Base-by-base conservation (phyloP, 2,329 filamentous ascomycete genomes). In the Colletotrichum paranaense region DNA sequence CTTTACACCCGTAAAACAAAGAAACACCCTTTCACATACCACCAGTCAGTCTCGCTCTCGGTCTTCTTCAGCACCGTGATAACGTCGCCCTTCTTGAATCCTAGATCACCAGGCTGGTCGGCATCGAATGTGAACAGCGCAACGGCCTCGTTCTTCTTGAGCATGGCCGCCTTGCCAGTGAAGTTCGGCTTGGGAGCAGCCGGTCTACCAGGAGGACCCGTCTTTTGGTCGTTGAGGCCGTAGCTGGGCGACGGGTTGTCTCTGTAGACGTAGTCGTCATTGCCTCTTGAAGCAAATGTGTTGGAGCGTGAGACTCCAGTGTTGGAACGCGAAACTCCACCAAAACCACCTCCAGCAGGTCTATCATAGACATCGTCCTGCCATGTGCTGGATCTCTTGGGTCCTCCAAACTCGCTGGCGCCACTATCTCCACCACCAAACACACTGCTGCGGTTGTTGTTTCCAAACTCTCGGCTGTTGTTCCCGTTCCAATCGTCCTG, bases 41-140 rank as follows among this genome's bases (percentile, higher is more conserved):
- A 98, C 96, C 96, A 98, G 82, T 98, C 96, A 70, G 95, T 95
- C 72, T 94, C 93, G 78, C 93, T 98, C 5, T 98, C 94, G 5
- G 96, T 98, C 83, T 94, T 93, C 87, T 99, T 98, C 70, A 97
- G 82, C 71, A 99, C 95, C 1, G 95, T 98, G 76, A 99, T 98
- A 69, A 98, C 84, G 35, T 99, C 97, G 24, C 97, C 97, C 88
- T 99, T 99, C 62, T 74, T 74, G 42, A 99, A 99, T 0, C 93
- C 94, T 69, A 98, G 82, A 81, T 99, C 96, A 5, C 96, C 96
- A 0, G 95, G 92, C 82, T 98, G 95, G 79, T 98, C 96, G 0
- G 95, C 92, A 75, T 98, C 96, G 80, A 99, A 99, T 2, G 94
- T 98, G 83, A 94, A 98, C 75, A 98, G 87, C 2, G 97, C 97